phyloP scores from a whole-genome alignment of 2,329 filamentous ascomycete genomes.

The Monascus ruber region DNA sequence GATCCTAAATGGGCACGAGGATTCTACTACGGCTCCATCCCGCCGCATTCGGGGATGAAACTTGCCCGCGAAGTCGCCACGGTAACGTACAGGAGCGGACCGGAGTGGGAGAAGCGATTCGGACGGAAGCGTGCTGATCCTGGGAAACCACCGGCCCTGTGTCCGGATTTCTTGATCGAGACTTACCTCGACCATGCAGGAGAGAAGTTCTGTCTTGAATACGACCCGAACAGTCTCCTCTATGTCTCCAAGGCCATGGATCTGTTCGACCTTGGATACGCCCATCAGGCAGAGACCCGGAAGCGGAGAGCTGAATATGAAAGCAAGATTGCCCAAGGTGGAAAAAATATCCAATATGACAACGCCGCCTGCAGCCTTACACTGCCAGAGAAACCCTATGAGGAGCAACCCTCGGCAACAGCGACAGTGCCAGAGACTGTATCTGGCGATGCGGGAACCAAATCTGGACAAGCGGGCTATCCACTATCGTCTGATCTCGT shows the following conservation, averaged over 20 bases:
- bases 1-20: conserved; percentile 94
- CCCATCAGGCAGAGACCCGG: conserved; percentile 54
- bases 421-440: conserved; percentile 22
- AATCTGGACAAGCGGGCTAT: conserved; percentile 19
- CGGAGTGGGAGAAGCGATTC: conserved; percentile 95
- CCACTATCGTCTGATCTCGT: conserved; percentile 70
- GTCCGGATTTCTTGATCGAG: conserved; percentile 93
- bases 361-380: conserved; percentile 63
- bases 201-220: conserved; percentile 95
- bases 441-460: conserved; percentile 12
- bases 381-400: conserved; percentile 70
- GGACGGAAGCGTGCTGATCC: conserved; percentile 77
- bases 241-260: conserved; percentile 99
- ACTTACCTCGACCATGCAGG: conserved; percentile 97
- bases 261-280: conserved; percentile 76
- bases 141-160: conserved; percentile 78
- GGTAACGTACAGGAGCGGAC: conserved; percentile 90
- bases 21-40: conserved; percentile 80
- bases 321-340: conserved; percentile 43
- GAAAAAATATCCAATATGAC: conserved; percentile 14
- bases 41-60: conserved; percentile 95
- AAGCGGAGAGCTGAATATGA: conserved; percentile 52
- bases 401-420: conserved; percentile 60
- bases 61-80: conserved; percentile 94
- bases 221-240: conserved; percentile 87